Evolutionary conservation across 2,329 filamentous ascomycete genomes (phyloP).

Genomic region (Colletotrichum karsti): DNA sequence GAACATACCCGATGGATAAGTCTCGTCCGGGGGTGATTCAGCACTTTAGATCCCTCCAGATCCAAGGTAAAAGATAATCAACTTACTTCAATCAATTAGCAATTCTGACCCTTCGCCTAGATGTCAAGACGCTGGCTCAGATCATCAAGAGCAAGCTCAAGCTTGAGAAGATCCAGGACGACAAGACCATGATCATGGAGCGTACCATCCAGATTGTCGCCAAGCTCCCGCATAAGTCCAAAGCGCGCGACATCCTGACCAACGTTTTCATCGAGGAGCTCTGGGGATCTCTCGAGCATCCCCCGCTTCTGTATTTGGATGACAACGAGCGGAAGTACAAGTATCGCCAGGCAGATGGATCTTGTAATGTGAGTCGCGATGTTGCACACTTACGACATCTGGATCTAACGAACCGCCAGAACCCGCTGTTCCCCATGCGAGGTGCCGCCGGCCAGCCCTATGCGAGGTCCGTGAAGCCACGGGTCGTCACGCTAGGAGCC

Average conservation of each 20-base stretch:
- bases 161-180: conserved; percentile 71
- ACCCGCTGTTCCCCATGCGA: conserved; percentile 70
- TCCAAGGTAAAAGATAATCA: conserved; percentile 45
- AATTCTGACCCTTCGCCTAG: conserved; percentile 39
- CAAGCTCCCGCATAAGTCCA: conserved; percentile 69
- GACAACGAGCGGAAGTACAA: conserved; percentile 57
- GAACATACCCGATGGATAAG: conserved; percentile 61
- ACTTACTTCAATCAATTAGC: conserved; percentile 18
- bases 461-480: conserved; percentile 69
- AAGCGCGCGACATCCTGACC: conserved; percentile 69
- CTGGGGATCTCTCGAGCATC: conserved; percentile 78
- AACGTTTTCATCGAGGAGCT: conserved; percentile 74
- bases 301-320: conserved; percentile 71
- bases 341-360: conserved; percentile 76
- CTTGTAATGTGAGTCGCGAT: conserved; percentile 62
- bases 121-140: conserved; percentile 69
- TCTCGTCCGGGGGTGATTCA: conserved; percentile 59
- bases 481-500: conserved; percentile 67
- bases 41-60: conserved; percentile 65
- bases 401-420: conserved; percentile 48
- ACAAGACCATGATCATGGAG: conserved; percentile 83
- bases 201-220: conserved; percentile 75
- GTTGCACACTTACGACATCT: not conserved
- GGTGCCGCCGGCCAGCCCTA: conserved; percentile 75
- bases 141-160: conserved; percentile 70